These are phyloP conservation scores for Letharia columbiana DNA, from an alignment of 495 filamentous ascomycete genomes.

Conservation along the genomic window DNA sequence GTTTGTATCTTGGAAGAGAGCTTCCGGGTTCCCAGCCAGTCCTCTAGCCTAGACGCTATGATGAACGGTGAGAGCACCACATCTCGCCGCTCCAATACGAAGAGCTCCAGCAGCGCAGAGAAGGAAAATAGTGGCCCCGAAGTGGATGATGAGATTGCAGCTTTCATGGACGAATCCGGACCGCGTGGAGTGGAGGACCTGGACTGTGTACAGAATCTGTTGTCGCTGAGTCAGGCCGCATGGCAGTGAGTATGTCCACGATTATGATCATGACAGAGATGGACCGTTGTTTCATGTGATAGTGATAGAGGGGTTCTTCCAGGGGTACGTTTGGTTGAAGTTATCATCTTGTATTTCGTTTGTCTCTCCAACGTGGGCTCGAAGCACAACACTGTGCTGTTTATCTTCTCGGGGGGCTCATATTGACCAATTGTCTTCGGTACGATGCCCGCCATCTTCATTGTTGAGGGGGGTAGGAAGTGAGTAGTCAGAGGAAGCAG, in stretches of 20 bases:
- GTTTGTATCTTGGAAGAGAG: slow-evolving; percentile 39
- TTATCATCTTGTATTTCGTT: not conserved
- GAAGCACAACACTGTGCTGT: not conserved
- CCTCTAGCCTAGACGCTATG: slow-evolving; percentile 17
- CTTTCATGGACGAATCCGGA: slow-evolving; percentile 60
- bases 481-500: not conserved
- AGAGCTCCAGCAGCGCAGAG: slow-evolving; percentile 19
- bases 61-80: slow-evolving; percentile 9
- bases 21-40: slow-evolving; percentile 26
- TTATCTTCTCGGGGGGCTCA: not conserved
- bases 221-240: slow-evolving; percentile 62
- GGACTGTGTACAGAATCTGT: slow-evolving; percentile 68
- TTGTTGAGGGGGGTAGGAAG: not conserved
- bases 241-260: slow-evolving; percentile 39
- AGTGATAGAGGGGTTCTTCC: not conserved
- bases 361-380: not conserved
- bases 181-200: slow-evolving; percentile 57
- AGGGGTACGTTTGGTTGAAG: not conserved
- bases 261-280: slow-evolving; percentile 12
- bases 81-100: not conserved
- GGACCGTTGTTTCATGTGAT: not conserved
- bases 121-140: slow-evolving; percentile 33
- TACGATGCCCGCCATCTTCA: not conserved
- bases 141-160: slow-evolving; percentile 51
- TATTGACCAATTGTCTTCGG: not conserved